phyloP scores from a whole-genome alignment of 257 asterid species.

The Solanum rostratum region DNA sequence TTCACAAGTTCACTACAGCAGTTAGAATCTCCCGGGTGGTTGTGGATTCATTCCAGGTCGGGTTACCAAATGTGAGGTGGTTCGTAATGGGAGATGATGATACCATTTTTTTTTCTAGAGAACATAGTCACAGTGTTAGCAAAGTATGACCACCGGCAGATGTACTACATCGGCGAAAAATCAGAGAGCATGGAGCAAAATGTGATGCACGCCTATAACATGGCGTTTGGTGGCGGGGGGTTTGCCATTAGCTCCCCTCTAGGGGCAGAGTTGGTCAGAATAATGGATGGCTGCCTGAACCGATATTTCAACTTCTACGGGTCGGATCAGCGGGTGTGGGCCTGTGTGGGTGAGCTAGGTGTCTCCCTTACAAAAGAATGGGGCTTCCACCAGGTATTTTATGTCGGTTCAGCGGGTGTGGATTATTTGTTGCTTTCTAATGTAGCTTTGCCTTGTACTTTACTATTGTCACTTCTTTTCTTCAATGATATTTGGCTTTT shows the following conservation, averaged over 20 bases:
- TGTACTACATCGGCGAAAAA: slow-evolving; percentile 73
- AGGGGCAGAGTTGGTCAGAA: slow-evolving; percentile 40
- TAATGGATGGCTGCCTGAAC: slow-evolving; percentile 67
- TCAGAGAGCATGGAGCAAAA: slow-evolving; percentile 91
- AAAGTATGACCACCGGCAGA: slow-evolving; percentile 62
- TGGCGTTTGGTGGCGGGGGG: slow-evolving; percentile 98
- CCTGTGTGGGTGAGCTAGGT: slow-evolving; percentile 76
- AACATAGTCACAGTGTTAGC: slow-evolving; percentile 57
- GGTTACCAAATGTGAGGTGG: slow-evolving; percentile 67
- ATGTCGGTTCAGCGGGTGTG: neutral
- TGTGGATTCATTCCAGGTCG: slow-evolving; percentile 52
- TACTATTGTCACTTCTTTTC: too few relatives aligned
- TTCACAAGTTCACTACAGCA: slow-evolving; percentile 46
- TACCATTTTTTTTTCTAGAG: slow-evolving; percentile 70
- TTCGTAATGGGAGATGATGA: slow-evolving; percentile 98
- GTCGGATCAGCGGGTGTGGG: slow-evolving; percentile 87
- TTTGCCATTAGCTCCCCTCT: slow-evolving; percentile 68
- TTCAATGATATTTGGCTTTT: too few relatives aligned
- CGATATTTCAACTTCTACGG: slow-evolving; percentile 77
- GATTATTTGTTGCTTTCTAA: too few relatives aligned
- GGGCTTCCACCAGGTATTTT: slow-evolving; percentile 88
- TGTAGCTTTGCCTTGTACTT: too few relatives aligned
- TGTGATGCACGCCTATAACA: slow-evolving; percentile 62
- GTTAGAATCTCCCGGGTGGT: slow-evolving; percentile 69
- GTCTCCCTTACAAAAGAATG: slow-evolving; percentile 49